Evolutionary conservation across 2,329 filamentous ascomycete genomes (phyloP).

Genomic region (Cladosporium halotolerans): DNA sequence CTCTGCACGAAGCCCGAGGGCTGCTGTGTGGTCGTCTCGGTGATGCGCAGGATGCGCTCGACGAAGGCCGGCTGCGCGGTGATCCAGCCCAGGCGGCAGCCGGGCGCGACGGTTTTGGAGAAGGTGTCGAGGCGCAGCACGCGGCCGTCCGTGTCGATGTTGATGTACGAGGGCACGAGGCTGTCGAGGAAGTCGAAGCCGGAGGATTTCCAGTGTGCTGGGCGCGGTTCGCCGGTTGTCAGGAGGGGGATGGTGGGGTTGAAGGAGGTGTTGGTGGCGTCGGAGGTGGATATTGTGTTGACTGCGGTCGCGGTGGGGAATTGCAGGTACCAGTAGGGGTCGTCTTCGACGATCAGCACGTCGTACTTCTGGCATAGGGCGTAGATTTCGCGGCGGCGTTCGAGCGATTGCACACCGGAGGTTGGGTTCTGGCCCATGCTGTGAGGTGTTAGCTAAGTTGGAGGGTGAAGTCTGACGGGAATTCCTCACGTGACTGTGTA

Average conservation of each 20-base stretch:
- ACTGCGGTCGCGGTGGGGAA: constrained; percentile 62
- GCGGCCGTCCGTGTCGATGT: constrained; percentile 74
- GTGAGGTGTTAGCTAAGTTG: constrained; percentile 11
- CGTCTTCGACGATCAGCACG: constrained; percentile 86
- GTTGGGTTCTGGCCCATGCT: constrained; percentile 90
- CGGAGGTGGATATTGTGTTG: constrained; percentile 26
- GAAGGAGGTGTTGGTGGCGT: constrained; percentile 24
- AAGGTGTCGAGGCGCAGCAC: constrained; percentile 90
- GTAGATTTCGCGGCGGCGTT: constrained; percentile 73
- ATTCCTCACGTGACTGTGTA: constrained; percentile 78
- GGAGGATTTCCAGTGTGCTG: constrained; percentile 46
- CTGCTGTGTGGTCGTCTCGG: constrained; percentile 72
- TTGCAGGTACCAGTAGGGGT: constrained; percentile 94
- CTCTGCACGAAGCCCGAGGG: constrained; percentile 86
- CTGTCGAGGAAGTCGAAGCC: constrained; percentile 78
- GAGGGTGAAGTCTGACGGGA: background rate
- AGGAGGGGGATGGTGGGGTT: constrained; percentile 25
- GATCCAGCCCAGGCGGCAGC: constrained; percentile 85
- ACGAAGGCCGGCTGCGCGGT: constrained; percentile 74
- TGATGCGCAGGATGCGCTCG: constrained; percentile 67
- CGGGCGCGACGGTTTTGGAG: constrained; percentile 86
- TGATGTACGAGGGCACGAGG: constrained; percentile 74
- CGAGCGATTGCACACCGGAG: constrained; percentile 64
- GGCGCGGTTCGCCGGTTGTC: constrained; percentile 45
- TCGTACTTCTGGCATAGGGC: constrained; percentile 75